Base-by-base conservation (phyloP, 106 monocot species). In the Allium sativum region DNA sequence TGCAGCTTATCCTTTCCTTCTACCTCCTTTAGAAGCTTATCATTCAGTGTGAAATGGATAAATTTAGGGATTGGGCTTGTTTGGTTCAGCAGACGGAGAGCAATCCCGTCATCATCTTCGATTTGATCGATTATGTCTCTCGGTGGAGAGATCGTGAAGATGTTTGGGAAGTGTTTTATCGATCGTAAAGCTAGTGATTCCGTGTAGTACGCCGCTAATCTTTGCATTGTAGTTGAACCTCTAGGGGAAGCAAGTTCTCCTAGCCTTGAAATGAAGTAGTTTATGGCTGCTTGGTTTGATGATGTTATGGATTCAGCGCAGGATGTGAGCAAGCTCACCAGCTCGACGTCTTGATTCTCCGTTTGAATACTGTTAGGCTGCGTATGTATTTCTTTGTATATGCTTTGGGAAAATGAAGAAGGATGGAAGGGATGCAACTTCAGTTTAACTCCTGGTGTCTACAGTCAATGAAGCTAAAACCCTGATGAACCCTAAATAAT, bases 21-120 rank as follows among this genome's bases (percentile, higher is more conserved):
- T 22, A 93, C 78, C 4, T 75, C 85, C 31, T 71, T 52, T 20
- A 86, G 53, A 15, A 93, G 10, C 21, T 76, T 76, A 69, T 89
- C 83, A 66, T 89, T 93, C 55, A 89, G 13, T 9, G 93, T 74
- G 81, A 85, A 89, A 58, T 89, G 83, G 58, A 89, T 31, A 64
- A 93, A 89, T 59, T 70, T 85, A 0, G 83, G 82, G 12, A 89
- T 86, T 0, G 89, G 89, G 59, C 68, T 89, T 16, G 73, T 74
- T 12, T 75, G 57, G 61, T 89, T 75, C 45, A 89, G 86, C 11
- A 84, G 19, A 12, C 81, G 71, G 12, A 89, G 54, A 7, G 93
- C 80, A 0, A 42, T 69, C 52, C 79, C 79, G 43, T 85, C 79
- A 8, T 65, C 69, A 20, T 61, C 69, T 1, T 60, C 9, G 12